Percentiles rank a stretch among this genome's conserved stretches.
These are phyloP conservation scores for Lolium perenne DNA, from an alignment of 176 grass and related monocot species.

Conservation along the genomic window DNA sequence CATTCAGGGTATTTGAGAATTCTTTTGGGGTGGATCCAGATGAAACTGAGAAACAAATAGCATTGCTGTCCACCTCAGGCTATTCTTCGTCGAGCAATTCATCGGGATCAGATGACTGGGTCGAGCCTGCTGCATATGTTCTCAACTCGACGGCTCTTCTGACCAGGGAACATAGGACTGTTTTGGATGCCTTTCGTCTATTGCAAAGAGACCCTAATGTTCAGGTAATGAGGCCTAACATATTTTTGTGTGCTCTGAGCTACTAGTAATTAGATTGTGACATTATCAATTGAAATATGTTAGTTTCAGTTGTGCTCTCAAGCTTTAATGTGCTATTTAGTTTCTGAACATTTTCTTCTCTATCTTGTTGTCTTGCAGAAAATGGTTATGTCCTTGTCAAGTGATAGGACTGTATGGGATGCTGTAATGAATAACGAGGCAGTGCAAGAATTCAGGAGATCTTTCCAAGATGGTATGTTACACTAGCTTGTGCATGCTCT, in stretches of 20 bases:
- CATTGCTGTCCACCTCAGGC: conserved; percentile 46
- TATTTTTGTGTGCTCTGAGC: background rate
- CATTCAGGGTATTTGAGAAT: conserved; percentile 57
- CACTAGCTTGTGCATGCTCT: background rate
- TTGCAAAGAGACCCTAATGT: conserved; percentile 69
- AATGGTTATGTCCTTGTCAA: conserved; percentile 88
- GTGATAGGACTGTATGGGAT: conserved; percentile 89
- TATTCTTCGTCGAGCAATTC: conserved; percentile 53
- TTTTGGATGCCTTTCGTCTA: conserved; percentile 79
- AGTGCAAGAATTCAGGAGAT: conserved; percentile 85
- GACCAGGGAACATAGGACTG: conserved; percentile 64
- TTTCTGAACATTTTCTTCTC: conserved; percentile 4
- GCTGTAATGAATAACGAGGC: conserved; percentile 92
- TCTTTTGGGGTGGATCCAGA: conserved; percentile 37
- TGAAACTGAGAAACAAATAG: conserved; percentile 33
- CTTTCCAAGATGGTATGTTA: conserved; percentile 61
- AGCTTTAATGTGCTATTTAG: background rate
- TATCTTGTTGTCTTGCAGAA: conserved; percentile 51
- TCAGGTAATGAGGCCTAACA: conserved; percentile 50
- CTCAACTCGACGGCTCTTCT: conserved; percentile 58
- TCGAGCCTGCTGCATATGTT: conserved; percentile 77
- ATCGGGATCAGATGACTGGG: conserved; percentile 84
- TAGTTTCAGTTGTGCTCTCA: background rate
- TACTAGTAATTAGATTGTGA: background rate
- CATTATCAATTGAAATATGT: background rate